Percentiles rank a stretch among this genome's conserved stretches.
Conservation (phyloP, 768 basidiomycete genomes). For the Mycena maculata region DNA sequence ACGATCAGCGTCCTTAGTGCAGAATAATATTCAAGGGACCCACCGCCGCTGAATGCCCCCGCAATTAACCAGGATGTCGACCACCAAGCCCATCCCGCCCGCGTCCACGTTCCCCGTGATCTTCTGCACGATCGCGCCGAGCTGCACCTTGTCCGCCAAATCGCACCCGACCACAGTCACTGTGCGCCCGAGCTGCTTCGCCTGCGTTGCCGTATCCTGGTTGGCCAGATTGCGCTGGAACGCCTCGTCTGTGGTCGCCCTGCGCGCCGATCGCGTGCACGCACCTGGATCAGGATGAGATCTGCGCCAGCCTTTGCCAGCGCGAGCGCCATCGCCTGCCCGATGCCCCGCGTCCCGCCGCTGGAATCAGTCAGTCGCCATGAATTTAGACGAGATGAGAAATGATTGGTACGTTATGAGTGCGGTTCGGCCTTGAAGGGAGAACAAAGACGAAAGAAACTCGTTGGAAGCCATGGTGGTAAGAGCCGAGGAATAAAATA, state of each 20-base stretch:
- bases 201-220: conserved; percentile 30
- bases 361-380: conserved; percentile 1
- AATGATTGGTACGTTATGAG: conserved; percentile 23
- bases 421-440: conserved; percentile 29
- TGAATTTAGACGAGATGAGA: neutral
- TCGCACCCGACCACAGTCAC: conserved; percentile 36
- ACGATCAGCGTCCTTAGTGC: neutral
- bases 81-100: conserved; percentile 31
- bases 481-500: neutral
- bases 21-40: conserved; percentile 1
- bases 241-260: neutral
- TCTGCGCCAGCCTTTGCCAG: conserved; percentile 38
- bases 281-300: conserved; percentile 37
- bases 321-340: conserved; percentile 37
- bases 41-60: conserved; percentile 51
- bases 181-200: conserved; percentile 25
- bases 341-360: conserved; percentile 38
- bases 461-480: conserved; percentile 12
- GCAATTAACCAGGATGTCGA: conserved; percentile 65
- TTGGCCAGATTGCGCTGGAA: conserved; percentile 29
- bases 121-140: conserved; percentile 28
- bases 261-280: neutral
- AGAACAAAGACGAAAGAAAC: conserved; percentile 28
- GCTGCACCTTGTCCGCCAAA: conserved; percentile 27
- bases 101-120: conserved; percentile 23